Evolutionary conservation across 192 early-diverging fungal genomes (phyloP).

Genomic region (Rhizophagus clarus): DNA sequence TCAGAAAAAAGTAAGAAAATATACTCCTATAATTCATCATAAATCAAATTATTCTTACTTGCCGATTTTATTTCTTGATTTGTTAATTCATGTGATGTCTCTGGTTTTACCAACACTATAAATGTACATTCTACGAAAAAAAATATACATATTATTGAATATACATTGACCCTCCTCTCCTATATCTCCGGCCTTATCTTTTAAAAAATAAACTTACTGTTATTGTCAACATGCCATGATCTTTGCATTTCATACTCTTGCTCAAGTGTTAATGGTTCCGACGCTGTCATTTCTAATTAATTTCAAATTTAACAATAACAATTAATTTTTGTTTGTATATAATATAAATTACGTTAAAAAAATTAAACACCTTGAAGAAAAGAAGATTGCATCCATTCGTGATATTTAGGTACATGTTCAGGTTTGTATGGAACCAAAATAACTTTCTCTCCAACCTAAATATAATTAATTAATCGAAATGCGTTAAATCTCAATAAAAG

Average conservation of each 20-base stretch:
- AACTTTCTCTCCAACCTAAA: conserved; percentile 59
- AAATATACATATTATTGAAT: neutral
- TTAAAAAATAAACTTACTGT: conserved; percentile 52
- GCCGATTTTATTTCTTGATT: conserved; percentile 37
- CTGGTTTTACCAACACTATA: conserved; percentile 55
- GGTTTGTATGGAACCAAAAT: conserved; percentile 84
- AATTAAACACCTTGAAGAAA: conserved; percentile 68
- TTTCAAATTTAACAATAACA: neutral
- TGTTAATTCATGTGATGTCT: conserved; percentile 27
- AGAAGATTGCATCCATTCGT: conserved; percentile 94
- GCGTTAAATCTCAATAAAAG: neutral
- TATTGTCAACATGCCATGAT: conserved; percentile 82
- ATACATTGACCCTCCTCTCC: no score
- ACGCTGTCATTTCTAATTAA: conserved; percentile 85
- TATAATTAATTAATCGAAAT: neutral
- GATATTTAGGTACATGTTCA: conserved; percentile 87
- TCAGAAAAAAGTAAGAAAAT: conserved; percentile 32
- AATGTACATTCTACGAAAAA: conserved; percentile 65
- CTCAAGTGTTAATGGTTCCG: conserved; percentile 87
- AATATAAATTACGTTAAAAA: no score
- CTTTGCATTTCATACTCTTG: conserved; percentile 96
- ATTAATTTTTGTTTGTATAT: neutral
- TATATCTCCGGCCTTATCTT: no score
- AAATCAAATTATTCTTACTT: conserved; percentile 8
- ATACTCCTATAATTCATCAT: conserved; percentile 34